Percentiles rank a stretch among this genome's conserved stretches.
These are phyloP conservation scores for Curvularia verruculosa DNA, from an alignment of 2,329 filamentous ascomycete species.

Conservation along the genomic window DNA sequence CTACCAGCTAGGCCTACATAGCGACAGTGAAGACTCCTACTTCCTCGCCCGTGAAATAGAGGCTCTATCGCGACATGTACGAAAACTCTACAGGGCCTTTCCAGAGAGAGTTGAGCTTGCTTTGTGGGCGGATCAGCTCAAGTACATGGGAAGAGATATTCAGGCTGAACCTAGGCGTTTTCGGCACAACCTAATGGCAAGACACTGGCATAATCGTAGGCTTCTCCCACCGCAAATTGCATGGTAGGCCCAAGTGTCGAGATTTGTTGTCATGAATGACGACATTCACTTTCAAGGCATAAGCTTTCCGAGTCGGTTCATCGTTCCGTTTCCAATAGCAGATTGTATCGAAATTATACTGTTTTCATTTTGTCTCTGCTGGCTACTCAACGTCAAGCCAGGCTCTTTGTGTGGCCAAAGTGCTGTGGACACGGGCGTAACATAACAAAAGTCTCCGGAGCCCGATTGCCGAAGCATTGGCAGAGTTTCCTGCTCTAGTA, in stretches of 20 bases:
- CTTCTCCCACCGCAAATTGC: neutral
- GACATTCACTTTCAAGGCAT: neutral
- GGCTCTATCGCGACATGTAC: constrained; percentile 13
- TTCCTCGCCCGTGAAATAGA: constrained; percentile 20
- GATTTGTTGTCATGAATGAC: neutral
- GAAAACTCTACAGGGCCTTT: constrained; percentile 1
- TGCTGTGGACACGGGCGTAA: neutral
- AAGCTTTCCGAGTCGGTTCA: neutral
- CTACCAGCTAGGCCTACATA: constrained; percentile 17
- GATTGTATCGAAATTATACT: neutral
- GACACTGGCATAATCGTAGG: constrained; percentile 5
- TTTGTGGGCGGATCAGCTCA: constrained; percentile 12
- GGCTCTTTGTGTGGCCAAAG: neutral
- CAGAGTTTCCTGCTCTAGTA: neutral
- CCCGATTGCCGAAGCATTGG: neutral
- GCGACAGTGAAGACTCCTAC: constrained; percentile 11
- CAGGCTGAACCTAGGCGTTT: constrained; percentile 10
- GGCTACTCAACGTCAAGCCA: neutral
- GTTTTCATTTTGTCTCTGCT: neutral
- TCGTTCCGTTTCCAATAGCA: neutral
- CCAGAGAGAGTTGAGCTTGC: constrained; percentile 15
- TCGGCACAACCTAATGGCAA: constrained; percentile 3
- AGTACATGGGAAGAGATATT: constrained; percentile 14
- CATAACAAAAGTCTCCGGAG: neutral
- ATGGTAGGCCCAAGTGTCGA: neutral